Base-by-base conservation (phyloP, 2,329 filamentous ascomycete genomes). In the Cercospora zeina region DNA sequence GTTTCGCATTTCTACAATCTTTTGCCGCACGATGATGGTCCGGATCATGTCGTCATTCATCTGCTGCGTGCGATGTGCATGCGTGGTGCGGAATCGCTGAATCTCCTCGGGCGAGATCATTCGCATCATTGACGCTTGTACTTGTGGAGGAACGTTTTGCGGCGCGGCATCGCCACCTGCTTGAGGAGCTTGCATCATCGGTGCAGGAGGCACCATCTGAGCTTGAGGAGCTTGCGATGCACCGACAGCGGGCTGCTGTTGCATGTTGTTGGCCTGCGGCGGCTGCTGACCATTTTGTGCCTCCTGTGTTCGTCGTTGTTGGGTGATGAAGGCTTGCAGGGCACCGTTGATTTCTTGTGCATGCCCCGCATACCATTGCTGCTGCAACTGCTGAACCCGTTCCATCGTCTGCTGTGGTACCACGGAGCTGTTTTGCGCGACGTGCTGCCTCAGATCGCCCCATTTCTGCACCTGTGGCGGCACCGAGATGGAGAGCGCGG, bases 361-460 rank as follows among this genome's bases (percentile, higher is more conserved):
- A 58, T 70, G 61, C 9, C 54, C 34, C 24, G 62, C 42, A 55
- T 72, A 72, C 67, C 68, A 73, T 21, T 65, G 60, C 8, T 58
- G 21, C 59, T 73, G 71, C 55, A 65, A 49, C 13, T 61, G 42
- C 58, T 74, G 68, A 13, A 83, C 67, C 58, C 77, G 80, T 5
- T 74, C 66, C 16, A 78, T 58, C 49, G 77, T 78, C 3, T 76
- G 74, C 9, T 74, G 75, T 16, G 76, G 77, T 53, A 81, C 66
- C 4, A 76, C 73, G 53, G 76, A 74, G 14, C 76, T 74, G 60
- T 84, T 84, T 47, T 79, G 74, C 30, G 71, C 68, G 14, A 80
- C 79, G 76, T 82, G 83, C 57, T 80, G 74, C 71, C 85, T 86
- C 6, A 87, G 74, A 60, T 85, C 80, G 8, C 79, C 79, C 84